phyloP scores from a whole-genome alignment of 169 alveolate genomes.

The Babesia ovis region DNA sequence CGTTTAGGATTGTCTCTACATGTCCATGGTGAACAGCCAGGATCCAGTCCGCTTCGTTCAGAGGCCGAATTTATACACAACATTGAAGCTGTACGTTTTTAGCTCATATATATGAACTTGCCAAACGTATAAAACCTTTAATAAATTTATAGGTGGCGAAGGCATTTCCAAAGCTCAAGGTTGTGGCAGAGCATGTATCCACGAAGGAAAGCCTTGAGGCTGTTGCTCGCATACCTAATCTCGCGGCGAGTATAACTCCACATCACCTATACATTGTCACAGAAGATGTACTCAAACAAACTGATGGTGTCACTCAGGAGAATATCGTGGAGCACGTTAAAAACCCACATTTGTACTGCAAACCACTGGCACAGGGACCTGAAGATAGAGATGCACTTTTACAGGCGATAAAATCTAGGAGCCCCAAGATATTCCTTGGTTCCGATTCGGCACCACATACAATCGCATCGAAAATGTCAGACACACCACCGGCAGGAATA shows the following conservation, averaged over 20 bases:
- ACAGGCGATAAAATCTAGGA: constrained; percentile 36
- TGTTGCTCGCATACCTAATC: constrained; percentile 60
- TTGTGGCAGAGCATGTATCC: constrained; percentile 77
- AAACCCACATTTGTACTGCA: constrained; percentile 75
- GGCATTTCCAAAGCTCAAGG: constrained; percentile 71
- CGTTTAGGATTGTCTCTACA: constrained; percentile 70
- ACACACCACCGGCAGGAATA: constrained; percentile 74
- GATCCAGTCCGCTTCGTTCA: constrained; percentile 68
- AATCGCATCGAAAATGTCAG: constrained; percentile 33
- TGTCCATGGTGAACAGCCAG: constrained; percentile 76
- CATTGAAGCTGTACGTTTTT: constrained; percentile 65
- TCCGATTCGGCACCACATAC: constrained; percentile 84
- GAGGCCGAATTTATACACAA: constrained; percentile 66
- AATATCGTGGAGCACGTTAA: constrained; percentile 49
- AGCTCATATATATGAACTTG: not conserved
- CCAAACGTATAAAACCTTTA: not conserved
- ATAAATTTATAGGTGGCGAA: constrained; percentile 34
- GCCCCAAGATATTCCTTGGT: constrained; percentile 72
- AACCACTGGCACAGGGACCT: constrained; percentile 72
- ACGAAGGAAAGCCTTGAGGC: constrained; percentile 55
- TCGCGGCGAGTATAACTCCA: constrained; percentile 65
- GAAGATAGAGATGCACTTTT: constrained; percentile 70
- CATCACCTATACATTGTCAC: constrained; percentile 52
- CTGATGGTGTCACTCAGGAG: constrained; percentile 37
- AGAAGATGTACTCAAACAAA: constrained; percentile 32